Percentiles rank a stretch among this genome's conserved stretches.
phyloP scores from a whole-genome alignment of 352 stramenopile species.

The Blastocystis sp. region DNA sequence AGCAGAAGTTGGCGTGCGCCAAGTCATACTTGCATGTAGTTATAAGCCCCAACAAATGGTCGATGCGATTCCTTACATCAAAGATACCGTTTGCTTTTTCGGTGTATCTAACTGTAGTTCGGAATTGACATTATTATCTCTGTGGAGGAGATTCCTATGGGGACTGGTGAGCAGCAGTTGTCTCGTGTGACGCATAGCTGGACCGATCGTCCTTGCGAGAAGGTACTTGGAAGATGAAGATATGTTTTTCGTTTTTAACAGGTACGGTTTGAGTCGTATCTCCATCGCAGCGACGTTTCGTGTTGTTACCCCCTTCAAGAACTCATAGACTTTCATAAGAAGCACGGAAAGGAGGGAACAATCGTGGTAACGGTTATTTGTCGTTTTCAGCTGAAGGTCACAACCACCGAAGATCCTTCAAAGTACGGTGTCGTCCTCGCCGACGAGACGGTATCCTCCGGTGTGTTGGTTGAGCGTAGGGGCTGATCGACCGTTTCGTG shows the following conservation, averaged over 20 bases:
- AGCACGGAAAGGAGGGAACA: slow-evolving; percentile 74
- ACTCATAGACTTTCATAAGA: slow-evolving; percentile 72
- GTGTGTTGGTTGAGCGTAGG: slow-evolving; percentile 63
- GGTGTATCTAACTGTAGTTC: slow-evolving; percentile 67
- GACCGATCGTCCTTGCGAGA: slow-evolving; percentile 73
- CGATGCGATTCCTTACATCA: slow-evolving; percentile 72
- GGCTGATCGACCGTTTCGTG: slow-evolving; percentile 74
- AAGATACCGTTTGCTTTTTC: slow-evolving; percentile 69
- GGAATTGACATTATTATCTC: slow-evolving; percentile 81
- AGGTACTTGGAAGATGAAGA: slow-evolving; percentile 74
- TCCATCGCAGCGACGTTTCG: slow-evolving; percentile 71
- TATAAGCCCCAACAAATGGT: slow-evolving; percentile 81
- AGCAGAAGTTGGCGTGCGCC: slow-evolving; percentile 76
- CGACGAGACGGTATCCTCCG: slow-evolving; percentile 61
- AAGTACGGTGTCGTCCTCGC: slow-evolving; percentile 80
- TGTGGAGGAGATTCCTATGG: slow-evolving; percentile 55
- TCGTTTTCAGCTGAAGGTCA: slow-evolving; percentile 63
- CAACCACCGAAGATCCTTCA: slow-evolving; percentile 76
- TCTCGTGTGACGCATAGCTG: slow-evolving; percentile 67
- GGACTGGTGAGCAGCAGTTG: not conserved
- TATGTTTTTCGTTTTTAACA: slow-evolving; percentile 81
- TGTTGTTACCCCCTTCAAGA: slow-evolving; percentile 71
- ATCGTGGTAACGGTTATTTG: slow-evolving; percentile 65
- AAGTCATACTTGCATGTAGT: slow-evolving; percentile 80
- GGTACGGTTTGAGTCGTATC: not conserved